Percentiles rank a stretch among this genome's conserved stretches.
Evolutionary conservation across 257 asterid genomes (phyloP).

Genomic region (Phtheirospermum japonicum): DNA sequence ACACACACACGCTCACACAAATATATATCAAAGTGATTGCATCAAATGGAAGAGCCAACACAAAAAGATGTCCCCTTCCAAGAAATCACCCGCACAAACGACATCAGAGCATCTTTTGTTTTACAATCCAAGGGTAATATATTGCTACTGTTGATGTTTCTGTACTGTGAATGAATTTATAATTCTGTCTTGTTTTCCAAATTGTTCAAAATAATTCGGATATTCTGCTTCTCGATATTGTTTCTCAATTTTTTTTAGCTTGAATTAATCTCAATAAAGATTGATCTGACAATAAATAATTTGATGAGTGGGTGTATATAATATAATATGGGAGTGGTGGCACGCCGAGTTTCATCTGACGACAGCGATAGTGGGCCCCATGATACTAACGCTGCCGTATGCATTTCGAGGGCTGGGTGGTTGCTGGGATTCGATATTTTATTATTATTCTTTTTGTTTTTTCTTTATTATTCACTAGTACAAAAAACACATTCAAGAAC

Average conservation of each 20-base stretch:
- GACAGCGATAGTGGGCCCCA: constrained; percentile 97
- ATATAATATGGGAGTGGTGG: constrained; percentile 81
- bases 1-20: no score
- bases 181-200: background rate
- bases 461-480: no score
- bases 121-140: constrained; percentile 75
- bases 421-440: constrained; percentile 53
- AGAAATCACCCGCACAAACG: constrained; percentile 41
- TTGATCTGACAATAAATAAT: background rate
- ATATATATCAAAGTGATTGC: background rate
- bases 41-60: constrained; percentile 33
- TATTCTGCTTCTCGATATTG: no score
- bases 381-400: constrained; percentile 79
- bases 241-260: background rate
- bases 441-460: no score
- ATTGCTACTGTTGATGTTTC: no score
- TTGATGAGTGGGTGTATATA: no score
- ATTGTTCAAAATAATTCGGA: background rate
- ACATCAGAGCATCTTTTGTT: constrained; percentile 92
- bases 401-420: constrained; percentile 96
- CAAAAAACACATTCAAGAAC: no score
- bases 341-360: constrained; percentile 91
- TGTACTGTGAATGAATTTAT: no score
- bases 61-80: constrained; percentile 23
- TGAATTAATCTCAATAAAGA: background rate